Conservation (phyloP, 2,329 filamentous ascomycete species). For the Lasiodiplodia sp. region DNA sequence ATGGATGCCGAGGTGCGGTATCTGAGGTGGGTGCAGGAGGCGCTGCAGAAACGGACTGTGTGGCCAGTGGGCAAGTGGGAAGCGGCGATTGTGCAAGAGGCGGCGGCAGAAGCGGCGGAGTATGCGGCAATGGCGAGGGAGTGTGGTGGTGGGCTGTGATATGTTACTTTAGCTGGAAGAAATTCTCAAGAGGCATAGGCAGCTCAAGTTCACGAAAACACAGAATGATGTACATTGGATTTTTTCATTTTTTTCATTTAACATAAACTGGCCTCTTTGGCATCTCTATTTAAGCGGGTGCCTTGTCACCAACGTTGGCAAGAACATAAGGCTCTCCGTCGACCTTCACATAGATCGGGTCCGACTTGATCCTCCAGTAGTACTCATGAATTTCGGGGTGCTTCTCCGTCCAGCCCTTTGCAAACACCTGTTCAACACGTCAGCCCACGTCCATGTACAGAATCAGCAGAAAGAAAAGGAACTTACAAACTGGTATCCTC, state of each 20-base stretch:
- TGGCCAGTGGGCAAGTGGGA: constrained; percentile 6
- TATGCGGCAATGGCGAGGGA: not conserved
- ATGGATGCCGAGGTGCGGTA: not conserved
- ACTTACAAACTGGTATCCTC: constrained; percentile 14
- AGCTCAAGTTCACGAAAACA: no score
- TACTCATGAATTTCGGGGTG: not conserved
- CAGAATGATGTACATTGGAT: no score
- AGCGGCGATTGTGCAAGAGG: constrained; percentile 13
- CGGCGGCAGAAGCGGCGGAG: not conserved
- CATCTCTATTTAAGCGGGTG: not conserved
- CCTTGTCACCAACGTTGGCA: not conserved
- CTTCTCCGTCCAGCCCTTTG: constrained; percentile 2
- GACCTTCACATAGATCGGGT: not conserved
- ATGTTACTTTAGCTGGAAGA: no score
- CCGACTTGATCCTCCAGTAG: constrained; percentile 16
- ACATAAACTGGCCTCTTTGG: not conserved
- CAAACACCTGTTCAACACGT: not conserved
- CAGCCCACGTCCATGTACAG: no score
- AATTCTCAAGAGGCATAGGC: not conserved
- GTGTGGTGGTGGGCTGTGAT: not conserved
- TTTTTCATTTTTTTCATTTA: no score
- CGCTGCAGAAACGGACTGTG: not conserved
- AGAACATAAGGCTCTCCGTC: constrained; percentile 5
- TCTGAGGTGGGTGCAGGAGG: constrained; percentile 5
- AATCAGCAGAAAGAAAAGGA: not conserved